A percentile compares a stretch with the other conserved stretches of the same genome.
Conservation (phyloP, 225 moss, liverwort and hornwort genomes). For the Marchantia paleacea region DNA sequence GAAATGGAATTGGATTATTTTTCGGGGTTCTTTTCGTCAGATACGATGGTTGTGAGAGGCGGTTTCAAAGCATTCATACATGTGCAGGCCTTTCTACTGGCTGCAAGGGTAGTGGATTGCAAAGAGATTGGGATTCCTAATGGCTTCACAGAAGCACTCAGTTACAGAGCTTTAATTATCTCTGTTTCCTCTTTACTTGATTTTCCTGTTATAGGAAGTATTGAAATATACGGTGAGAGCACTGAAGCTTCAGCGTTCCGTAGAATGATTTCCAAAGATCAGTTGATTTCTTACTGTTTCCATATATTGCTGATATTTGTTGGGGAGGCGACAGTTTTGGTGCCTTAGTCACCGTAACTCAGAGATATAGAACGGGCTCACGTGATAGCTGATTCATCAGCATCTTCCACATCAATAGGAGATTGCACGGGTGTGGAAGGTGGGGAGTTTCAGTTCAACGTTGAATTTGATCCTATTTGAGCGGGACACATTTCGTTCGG, state of each 20-base stretch:
- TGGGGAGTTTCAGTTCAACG: background rate
- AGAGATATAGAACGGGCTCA: background rate
- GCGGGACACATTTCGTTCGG: background rate
- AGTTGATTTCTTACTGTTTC: background rate
- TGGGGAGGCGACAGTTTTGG: background rate
- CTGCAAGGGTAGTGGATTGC: background rate
- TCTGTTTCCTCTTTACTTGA: background rate
- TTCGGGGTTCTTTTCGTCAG: background rate
- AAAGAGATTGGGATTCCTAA: background rate
- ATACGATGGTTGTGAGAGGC: background rate
- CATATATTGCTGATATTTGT: background rate
- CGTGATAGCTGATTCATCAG: background rate
- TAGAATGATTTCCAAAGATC: background rate
- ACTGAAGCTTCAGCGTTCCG: background rate
- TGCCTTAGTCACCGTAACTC: background rate
- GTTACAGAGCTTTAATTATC: background rate
- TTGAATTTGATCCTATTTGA: background rate
- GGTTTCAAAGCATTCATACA: background rate
- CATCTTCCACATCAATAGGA: conserved; percentile 6
- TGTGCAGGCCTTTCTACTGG: background rate
- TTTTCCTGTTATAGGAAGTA: background rate
- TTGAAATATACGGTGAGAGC: background rate
- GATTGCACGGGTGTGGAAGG: conserved; percentile 7
- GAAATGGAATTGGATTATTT: background rate
- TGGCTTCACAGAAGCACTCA: background rate